Conservation (phyloP, 1,284 basidiomycete genomes). For the Ganoderma leucocontextum region DNA sequence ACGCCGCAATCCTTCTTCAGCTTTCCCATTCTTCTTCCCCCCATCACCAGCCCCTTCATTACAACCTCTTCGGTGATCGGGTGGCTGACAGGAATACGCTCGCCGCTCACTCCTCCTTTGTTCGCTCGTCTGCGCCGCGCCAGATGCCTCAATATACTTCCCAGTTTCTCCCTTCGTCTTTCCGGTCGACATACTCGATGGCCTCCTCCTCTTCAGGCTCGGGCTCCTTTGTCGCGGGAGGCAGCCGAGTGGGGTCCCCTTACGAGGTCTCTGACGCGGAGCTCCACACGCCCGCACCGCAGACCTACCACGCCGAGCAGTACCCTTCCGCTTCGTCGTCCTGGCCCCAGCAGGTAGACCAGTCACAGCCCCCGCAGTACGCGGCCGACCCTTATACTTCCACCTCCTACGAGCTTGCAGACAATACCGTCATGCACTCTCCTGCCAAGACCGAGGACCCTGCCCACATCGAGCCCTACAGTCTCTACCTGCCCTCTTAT, state of each 20-base stretch:
- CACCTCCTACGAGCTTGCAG: conserved; percentile 24
- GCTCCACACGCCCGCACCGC: conserved; percentile 15
- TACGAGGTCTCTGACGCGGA: conserved; percentile 30
- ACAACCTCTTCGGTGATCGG: conserved; percentile 29
- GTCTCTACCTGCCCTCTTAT: conserved; percentile 24
- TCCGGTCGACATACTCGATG: conserved; percentile 27
- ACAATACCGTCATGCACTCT: conserved; percentile 18
- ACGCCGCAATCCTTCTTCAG: conserved; percentile 33
- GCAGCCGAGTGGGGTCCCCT: conserved; percentile 30
- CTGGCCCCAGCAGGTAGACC: conserved; percentile 27
- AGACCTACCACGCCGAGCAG: conserved; percentile 29
- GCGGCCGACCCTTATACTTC: conserved; percentile 25
- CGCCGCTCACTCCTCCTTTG: conserved; percentile 36
- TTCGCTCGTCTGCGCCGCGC: conserved; percentile 38
- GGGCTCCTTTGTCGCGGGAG: conserved; percentile 24
- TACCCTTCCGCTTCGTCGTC: conserved; percentile 23
- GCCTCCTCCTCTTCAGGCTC: conserved; percentile 30
- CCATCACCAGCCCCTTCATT: conserved; percentile 28
- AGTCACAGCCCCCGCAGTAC: conserved; percentile 19
- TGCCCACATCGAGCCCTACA: conserved; percentile 23
- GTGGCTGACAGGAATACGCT: conserved; percentile 31
- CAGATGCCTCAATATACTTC: conserved; percentile 26
- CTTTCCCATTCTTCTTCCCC: conserved; percentile 27
- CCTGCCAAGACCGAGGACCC: conserved; percentile 21
- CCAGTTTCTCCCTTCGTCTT: conserved; percentile 26